Percentiles rank a stretch among this genome's conserved stretches.
These are phyloP conservation scores for Carex myosuroides DNA, from an alignment of 176 grass and related monocot genomes.

Conservation along the genomic window DNA sequence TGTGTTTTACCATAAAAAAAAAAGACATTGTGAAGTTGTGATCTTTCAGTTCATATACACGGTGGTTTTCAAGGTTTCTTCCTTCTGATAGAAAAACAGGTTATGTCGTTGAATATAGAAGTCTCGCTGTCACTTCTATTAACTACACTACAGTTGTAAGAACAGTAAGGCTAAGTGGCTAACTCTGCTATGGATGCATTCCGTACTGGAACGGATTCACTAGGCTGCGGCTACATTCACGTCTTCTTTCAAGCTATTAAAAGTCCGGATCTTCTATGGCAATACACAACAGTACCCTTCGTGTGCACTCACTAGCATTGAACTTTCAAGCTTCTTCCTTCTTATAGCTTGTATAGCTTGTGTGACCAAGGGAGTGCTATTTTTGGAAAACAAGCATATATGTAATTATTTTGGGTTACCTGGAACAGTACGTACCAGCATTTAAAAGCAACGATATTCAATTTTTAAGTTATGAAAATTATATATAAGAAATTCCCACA, in stretches of 20 bases:
- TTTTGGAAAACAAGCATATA: too few relatives aligned
- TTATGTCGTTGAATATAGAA: conserved; percentile 6
- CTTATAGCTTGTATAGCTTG: too few relatives aligned
- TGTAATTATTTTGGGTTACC: too few relatives aligned
- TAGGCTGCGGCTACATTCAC: conserved; percentile 17
- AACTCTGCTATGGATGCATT: not conserved
- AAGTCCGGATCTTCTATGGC: not conserved
- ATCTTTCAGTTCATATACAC: not conserved
- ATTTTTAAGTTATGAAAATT: too few relatives aligned
- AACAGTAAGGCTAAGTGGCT: not conserved
- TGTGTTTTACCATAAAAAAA: too few relatives aligned
- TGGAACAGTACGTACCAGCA: too few relatives aligned
- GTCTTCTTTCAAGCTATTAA: not conserved
- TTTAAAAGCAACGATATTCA: too few relatives aligned
- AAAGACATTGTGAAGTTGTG: too few relatives aligned
- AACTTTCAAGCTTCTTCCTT: not conserved
- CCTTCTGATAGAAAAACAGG: not conserved
- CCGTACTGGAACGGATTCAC: conserved; percentile 8
- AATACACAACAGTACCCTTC: not conserved
- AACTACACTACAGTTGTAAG: not conserved
- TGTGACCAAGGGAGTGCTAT: too few relatives aligned
- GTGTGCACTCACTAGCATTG: not conserved
- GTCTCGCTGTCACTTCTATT: not conserved
- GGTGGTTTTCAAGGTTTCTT: not conserved
- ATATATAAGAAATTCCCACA: too few relatives aligned